A percentile compares a stretch with the other conserved stretches of the same genome.
phyloP scores from a whole-genome alignment of 2,329 filamentous ascomycete species.

The Clonostachys chloroleuca region DNA sequence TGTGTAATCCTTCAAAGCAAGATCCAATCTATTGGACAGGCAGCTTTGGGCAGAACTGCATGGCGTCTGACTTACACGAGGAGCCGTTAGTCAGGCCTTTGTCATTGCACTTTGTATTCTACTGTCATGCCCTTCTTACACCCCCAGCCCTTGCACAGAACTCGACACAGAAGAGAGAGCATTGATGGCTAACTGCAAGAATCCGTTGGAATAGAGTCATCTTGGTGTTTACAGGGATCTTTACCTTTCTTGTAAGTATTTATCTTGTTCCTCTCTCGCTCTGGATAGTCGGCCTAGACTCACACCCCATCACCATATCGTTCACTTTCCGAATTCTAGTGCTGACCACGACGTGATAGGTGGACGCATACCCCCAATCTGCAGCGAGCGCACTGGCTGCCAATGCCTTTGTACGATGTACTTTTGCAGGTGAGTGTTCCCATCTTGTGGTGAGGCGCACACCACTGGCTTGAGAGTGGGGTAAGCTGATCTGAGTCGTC shows the following conservation, averaged over 20 bases:
- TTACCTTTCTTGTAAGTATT: conserved; percentile 71
- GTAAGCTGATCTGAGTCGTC: too few relatives aligned
- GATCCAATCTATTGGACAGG: too few relatives aligned
- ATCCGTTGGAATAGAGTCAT: conserved; percentile 50
- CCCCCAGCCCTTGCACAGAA: background rate
- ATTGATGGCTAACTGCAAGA: too few relatives aligned
- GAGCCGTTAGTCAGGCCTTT: too few relatives aligned
- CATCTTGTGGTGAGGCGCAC: background rate
- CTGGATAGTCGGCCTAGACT: background rate
- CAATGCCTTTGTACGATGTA: conserved; percentile 74
- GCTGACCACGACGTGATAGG: conserved; percentile 26
- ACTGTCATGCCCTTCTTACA: background rate
- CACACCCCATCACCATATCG: too few relatives aligned
- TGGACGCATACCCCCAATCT: conserved; percentile 73
- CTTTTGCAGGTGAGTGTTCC: conserved; percentile 55
- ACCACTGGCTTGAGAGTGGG: background rate
- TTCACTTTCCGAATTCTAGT: background rate
- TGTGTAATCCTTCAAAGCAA: too few relatives aligned
- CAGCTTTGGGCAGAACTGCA: too few relatives aligned
- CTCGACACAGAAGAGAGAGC: background rate
- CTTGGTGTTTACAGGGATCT: conserved; percentile 77
- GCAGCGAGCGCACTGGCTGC: conserved; percentile 77
- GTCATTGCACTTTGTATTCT: background rate
- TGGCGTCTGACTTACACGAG: too few relatives aligned
- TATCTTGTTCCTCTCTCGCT: background rate